These are phyloP conservation scores for Phymatotrichopsis omnivora DNA, from an alignment of 2,329 filamentous ascomycete genomes.

Conservation along the genomic window DNA sequence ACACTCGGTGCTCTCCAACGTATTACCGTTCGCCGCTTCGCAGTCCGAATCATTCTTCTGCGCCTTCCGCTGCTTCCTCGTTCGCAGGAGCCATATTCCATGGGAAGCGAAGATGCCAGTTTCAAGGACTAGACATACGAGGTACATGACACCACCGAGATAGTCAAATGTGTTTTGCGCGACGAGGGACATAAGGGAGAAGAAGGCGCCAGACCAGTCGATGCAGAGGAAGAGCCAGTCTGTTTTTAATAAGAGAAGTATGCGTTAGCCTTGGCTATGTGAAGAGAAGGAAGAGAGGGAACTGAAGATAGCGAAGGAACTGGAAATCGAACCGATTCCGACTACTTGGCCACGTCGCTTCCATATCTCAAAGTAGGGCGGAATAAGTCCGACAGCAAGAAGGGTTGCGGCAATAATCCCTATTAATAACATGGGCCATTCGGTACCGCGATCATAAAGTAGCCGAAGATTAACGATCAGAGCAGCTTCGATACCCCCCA, in stretches of 20 bases:
- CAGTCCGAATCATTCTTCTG: too few species aligned
- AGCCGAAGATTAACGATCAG: conserved; percentile 47
- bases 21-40: too few species aligned
- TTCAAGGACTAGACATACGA: conserved; percentile 49
- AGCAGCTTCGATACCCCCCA: conserved; percentile 46
- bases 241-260: too few species aligned
- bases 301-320: too few species aligned
- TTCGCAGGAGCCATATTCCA: conserved; percentile 41
- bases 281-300: too few species aligned
- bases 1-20: too few species aligned
- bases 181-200: conserved; percentile 49
- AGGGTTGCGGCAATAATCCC: conserved; percentile 50
- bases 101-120: conserved; percentile 51
- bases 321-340: conserved; percentile 38
- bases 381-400: conserved; percentile 47
- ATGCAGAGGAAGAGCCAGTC: conserved; percentile 50
- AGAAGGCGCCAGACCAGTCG: conserved; percentile 52
- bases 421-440: conserved; percentile 46
- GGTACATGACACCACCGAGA: conserved; percentile 51
- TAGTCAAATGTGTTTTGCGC: conserved; percentile 53
- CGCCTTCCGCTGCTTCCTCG: conserved; percentile 12
- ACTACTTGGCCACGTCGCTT: conserved; percentile 52
- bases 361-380: conserved; percentile 52
- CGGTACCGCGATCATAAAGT: conserved; percentile 35
- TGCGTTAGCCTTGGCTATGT: too few species aligned